These are phyloP conservation scores for Ogataea sp. DNA, from an alignment of 805 yeast species.

Conservation along the genomic window DNA sequence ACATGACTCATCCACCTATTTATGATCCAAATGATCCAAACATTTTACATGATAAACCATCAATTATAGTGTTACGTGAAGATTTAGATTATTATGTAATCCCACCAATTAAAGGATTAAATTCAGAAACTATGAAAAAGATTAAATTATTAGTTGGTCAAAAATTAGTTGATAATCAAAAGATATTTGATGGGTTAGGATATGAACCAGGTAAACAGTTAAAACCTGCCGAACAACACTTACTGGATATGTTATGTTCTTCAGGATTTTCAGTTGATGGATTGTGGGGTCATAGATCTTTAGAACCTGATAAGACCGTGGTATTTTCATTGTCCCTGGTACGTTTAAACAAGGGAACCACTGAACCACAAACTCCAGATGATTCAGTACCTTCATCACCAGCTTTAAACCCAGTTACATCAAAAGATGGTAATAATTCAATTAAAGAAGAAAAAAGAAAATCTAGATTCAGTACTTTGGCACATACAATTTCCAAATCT, in stretches of 20 bases:
- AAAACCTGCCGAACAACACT: constrained; percentile 90
- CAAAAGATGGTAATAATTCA: constrained; percentile 12
- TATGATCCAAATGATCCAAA: constrained; percentile 39
- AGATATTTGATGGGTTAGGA: constrained; percentile 78
- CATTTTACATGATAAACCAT: constrained; percentile 72
- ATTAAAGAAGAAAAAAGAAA: constrained; percentile 28
- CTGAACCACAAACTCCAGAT: constrained; percentile 9
- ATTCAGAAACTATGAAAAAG: constrained; percentile 50
- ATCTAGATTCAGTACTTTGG: constrained; percentile 55
- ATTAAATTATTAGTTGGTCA: constrained; percentile 72
- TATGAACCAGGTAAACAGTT: constrained; percentile 43
- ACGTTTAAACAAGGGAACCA: constrained; percentile 32
- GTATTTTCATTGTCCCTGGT: constrained; percentile 75
- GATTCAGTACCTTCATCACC: constrained; percentile 22
- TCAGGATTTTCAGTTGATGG: constrained; percentile 69
- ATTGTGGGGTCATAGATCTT: constrained; percentile 82
- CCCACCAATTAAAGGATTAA: constrained; percentile 57
- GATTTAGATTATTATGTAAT: constrained; percentile 91
- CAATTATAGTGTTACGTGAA: constrained; percentile 86
- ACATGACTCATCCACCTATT: constrained; percentile 16
- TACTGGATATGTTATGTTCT: constrained; percentile 88
- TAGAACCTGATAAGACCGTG: constrained; percentile 84
- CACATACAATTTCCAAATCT: constrained; percentile 52
- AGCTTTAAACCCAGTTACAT: constrained; percentile 23
- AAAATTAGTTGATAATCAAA: constrained; percentile 43